Evolutionary conservation across 164 flowering plant species (phyloP), one percentile per base, ranked within the genome.

Genomic region (Magnolia sinica): DNA sequence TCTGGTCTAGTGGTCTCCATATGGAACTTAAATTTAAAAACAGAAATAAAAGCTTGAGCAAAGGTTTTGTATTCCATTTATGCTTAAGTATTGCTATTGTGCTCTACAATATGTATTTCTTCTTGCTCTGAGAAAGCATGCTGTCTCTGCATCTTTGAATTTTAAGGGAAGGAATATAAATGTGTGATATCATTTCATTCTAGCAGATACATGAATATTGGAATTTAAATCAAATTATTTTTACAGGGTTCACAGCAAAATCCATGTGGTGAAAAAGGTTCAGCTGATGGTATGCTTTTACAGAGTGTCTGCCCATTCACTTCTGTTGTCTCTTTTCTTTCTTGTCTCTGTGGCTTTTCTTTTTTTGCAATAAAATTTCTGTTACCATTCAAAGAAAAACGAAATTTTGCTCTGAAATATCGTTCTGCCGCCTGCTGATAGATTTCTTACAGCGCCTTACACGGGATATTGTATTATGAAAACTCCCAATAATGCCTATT

Each of bases 221-320:
- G 4, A 37, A 37, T 37, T 37, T 3, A 37, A 37, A 37, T 37
- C 45, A 37, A 37, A 37, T 55, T 55, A 55, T 7, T 27, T 29
- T 29, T 2, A 55, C 84, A 79, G 84, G 78, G 65, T 77, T 79
- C 80, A 20, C 78, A 81, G 55, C 76, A 79, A 59, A 82, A 79
- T 55, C 67, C 71, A 27, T n/a, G 64, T 9, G 19, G 72, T 3
- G 76, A 79, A 76, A 76, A 79, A 72, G 82, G 78, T 68, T 82
- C 82, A 24, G 79, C 66, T 2, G 77, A 77, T 74, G 80, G 84
- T 82, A 79, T 19, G 76, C 14, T 59, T 58, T 63, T 2, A 24
- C 58, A 13, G 14, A 27, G 10, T 1, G 29, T 68, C 22, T 22
- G 24, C 23, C 24, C 24, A 19, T 64, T 20, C 3, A n/a, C 24